phyloP scores from a whole-genome alignment of 192 early-diverging fungal species.

The Rhizoclosmatium sp. region DNA sequence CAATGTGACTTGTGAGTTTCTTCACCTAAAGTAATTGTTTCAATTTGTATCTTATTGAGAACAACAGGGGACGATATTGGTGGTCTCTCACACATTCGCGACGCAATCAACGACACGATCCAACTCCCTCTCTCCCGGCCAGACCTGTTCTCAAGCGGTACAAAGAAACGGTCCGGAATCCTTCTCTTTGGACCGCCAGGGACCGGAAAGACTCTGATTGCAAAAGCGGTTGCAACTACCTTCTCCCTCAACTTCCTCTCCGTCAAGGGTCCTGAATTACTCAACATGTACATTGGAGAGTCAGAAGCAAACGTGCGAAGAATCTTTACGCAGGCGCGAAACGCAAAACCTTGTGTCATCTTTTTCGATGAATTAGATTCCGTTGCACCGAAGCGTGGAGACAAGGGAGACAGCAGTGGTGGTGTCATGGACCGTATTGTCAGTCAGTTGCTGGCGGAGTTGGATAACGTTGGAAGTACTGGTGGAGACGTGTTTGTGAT shows the following conservation, averaged over 20 bases:
- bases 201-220: slow-evolving; percentile 97
- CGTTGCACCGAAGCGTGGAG: slow-evolving; percentile 96
- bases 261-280: slow-evolving; percentile 93
- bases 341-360: slow-evolving; percentile 97
- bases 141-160: slow-evolving; percentile 92
- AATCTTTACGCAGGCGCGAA: slow-evolving; percentile 95
- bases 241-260: slow-evolving; percentile 98
- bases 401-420: slow-evolving; percentile 93
- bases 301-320: slow-evolving; percentile 96
- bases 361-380: slow-evolving; percentile 99
- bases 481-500: slow-evolving; percentile 92
- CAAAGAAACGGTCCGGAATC: slow-evolving; percentile 92
- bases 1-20: slow-evolving; percentile 83
- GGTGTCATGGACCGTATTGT: slow-evolving; percentile 99
- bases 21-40: not conserved
- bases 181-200: slow-evolving; percentile 97
- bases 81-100: slow-evolving; percentile 90
- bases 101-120: slow-evolving; percentile 94
- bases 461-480: slow-evolving; percentile 83
- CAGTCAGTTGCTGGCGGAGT: slow-evolving; percentile 92
- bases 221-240: slow-evolving; percentile 98
- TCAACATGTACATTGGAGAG: slow-evolving; percentile 90
- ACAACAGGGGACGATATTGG: slow-evolving; percentile 87
- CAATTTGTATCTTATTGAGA: no score
- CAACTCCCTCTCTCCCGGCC: slow-evolving; percentile 95